Percentiles rank a stretch among this genome's conserved stretches.
Conservation (phyloP, 2,329 filamentous ascomycete species). For the Fusarium domesticum region DNA sequence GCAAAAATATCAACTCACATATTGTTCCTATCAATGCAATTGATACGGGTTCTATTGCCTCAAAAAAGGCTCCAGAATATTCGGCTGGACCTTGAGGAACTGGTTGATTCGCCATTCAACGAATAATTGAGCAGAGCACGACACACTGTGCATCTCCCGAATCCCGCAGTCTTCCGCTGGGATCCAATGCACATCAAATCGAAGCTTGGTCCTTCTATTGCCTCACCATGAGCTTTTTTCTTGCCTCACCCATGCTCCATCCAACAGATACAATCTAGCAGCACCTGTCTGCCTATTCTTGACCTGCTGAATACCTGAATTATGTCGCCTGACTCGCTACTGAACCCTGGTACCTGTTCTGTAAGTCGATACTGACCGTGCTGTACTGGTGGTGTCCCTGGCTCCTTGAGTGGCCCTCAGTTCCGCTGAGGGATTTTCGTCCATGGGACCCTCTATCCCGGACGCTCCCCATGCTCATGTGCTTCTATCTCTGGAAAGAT, state of each 20-base stretch:
- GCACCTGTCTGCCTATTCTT: constrained; percentile 3
- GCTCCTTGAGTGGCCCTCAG: constrained; percentile 15
- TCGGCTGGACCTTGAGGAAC: constrained; percentile 6
- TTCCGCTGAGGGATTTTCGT: constrained; percentile 31
- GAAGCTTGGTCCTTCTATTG: constrained; percentile 16
- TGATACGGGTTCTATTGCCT: no score
- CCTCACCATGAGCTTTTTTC: constrained; percentile 7
- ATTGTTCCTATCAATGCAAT: no score
- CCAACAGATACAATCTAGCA: constrained; percentile 11
- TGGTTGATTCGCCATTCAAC: not conserved
- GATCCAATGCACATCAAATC: constrained; percentile 17
- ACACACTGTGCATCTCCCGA: constrained; percentile 25
- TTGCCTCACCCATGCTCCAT: constrained; percentile 12
- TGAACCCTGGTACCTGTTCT: constrained; percentile 25
- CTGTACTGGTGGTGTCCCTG: constrained; percentile 16
- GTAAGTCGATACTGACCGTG: constrained; percentile 25
- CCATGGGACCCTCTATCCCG: constrained; percentile 14
- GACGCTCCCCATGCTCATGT: constrained; percentile 21
- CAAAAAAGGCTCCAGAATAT: no score
- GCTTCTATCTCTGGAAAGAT: constrained; percentile 23
- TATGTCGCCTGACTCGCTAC: constrained; percentile 1
- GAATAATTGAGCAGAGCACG: not conserved
- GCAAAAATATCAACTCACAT: no score
- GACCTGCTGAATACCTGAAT: constrained; percentile 14
- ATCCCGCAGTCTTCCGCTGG: constrained; percentile 17